Base-by-base conservation (phyloP, 768 basidiomycete species). In the Pleurotus salmoneostramineus region DNA sequence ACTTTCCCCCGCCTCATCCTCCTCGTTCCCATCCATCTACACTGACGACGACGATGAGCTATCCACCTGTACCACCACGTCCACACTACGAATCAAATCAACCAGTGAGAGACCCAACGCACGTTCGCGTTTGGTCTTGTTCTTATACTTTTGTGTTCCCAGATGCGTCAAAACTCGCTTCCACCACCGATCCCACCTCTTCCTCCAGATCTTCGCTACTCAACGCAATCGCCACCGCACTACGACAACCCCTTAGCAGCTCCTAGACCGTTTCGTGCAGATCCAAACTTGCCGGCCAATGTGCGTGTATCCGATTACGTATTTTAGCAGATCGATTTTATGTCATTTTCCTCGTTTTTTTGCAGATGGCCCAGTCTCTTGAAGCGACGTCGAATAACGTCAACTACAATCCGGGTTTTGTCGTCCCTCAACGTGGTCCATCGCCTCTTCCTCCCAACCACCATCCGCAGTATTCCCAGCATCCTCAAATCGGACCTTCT, bases 221-320 rank as follows among this genome's bases (percentile, higher is more conserved):
- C 62, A 15, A 8, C 44, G 6, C 44, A 45, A 15, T 78, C 81
- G 2, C 72, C 69, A 0, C 83, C 78, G 12, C 83, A 84, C 61
- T 82, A 77, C 58, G 78, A 78, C 61, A 64, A 82, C 59, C 77
- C 87, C 3, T 69, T 89, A 15, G 79, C 79, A 2, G 89, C 89
- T 0, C 89, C 89, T 4, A 76, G 84, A 8, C 87, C 89, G 0
- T 83, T 87, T 62, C 79, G 82, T 40, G 57, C 86, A 10, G 82
- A 86, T 62, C 83, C 83, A 7, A 76, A 74, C 60, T 67, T 89
- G 0, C 84, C 87, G 15, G 77, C 80, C 34, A 85, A 87, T 65
- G 88, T 87, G 66, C 67, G 81, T 76, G n/a, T 37, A 51, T 40
- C 46, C 46, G 17, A 14, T 42, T 63, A 60, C 58, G 56, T 43